Base-by-base conservation (phyloP, 2,329 filamentous ascomycete species). In the Bipolaris zeicola region DNA sequence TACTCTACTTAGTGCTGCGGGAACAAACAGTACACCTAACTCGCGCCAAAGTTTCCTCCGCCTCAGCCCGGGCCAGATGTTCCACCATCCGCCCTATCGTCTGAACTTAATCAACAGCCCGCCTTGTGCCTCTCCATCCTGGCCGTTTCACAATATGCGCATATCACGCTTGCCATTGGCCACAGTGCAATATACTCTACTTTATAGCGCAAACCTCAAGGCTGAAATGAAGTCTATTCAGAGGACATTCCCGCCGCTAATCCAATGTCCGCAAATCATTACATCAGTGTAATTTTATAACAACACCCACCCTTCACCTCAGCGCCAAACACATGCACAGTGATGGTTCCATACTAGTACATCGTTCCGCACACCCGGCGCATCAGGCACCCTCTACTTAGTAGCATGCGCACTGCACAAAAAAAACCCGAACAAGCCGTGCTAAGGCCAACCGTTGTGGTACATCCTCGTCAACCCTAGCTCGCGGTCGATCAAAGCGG, bases 271-370 rank as follows among this genome's bases (percentile, higher is more conserved):
- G 26, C 26, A 28, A 28, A 37, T 33, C 34, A 26, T 39, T 43
- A 20, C 4, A 5, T 24, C 14, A 33, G 5, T 28, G 7, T 14
- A 24, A 18, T 37, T 36, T 54, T 22, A 36, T 38, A 33, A 28
- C 22, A 38, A 31, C 22, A 38, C 20, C 31, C 18, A 38, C 20
- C 31, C 18, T 28, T 36, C 26, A 41, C 48, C 50, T 38, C 26
- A 10, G 26, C 8, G 26, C 26, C 26, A 28, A 28, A 49, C 39
- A 18, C 38, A 49, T 50, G 45, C 45, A 36, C 24, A 34, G 31
- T 42, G 31, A 26, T 43, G 13, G 45, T 50, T 54, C 28, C 28
- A 49, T 44, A 49, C 39, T 49, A 49, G 44, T 22, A 34, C 44
- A 54, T 50, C 31, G 43, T 26, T 34, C 48, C 20, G 13, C 24